These are phyloP conservation scores for Perkinsela sp. DNA, from an alignment of 208 protist species.

Conservation along the genomic window DNA sequence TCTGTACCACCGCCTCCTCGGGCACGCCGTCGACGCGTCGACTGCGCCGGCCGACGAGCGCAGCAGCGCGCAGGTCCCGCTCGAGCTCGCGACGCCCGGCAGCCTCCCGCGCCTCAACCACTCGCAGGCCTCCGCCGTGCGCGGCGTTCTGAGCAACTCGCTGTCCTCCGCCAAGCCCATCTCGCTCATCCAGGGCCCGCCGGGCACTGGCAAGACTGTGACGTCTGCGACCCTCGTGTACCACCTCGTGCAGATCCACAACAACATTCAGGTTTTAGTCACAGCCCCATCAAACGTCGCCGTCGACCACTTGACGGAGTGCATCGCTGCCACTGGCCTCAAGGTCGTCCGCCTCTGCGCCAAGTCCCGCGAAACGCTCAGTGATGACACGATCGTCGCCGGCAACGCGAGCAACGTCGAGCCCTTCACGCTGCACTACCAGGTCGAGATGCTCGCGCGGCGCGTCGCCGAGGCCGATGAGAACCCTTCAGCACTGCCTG, in stretches of 20 bases:
- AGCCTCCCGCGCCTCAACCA: slow-evolving; percentile 66
- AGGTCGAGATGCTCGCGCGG: slow-evolving; percentile 22
- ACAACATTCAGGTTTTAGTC: slow-evolving; percentile 15
- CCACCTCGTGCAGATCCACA: slow-evolving; percentile 26
- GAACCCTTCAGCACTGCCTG: neutral
- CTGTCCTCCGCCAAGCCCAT: slow-evolving; percentile 25
- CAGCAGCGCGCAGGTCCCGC: slow-evolving; percentile 4
- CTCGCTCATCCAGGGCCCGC: slow-evolving; percentile 71
- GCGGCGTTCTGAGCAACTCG: slow-evolving; percentile 36
- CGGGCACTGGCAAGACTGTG: slow-evolving; percentile 90
- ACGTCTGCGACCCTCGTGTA: slow-evolving; percentile 79
- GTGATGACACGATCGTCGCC: neutral
- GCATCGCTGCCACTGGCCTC: slow-evolving; percentile 69
- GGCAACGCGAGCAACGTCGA: slow-evolving; percentile 19
- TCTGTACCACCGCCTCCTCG: slow-evolving; percentile 72
- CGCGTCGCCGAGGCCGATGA: slow-evolving; percentile 5
- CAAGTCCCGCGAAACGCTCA: slow-evolving; percentile 51
- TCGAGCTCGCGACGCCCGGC: slow-evolving; percentile 7
- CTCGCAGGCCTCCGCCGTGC: slow-evolving; percentile 43
- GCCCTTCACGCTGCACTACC: slow-evolving; percentile 59
- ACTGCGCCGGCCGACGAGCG: slow-evolving; percentile 3
- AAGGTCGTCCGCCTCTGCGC: slow-evolving; percentile 75
- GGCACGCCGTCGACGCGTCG: slow-evolving; percentile 23
- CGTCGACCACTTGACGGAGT: slow-evolving; percentile 80
- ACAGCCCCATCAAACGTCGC: slow-evolving; percentile 83